Conservation (phyloP, 371 early-diverging fungal species). For the Mucor irregularis region DNA sequence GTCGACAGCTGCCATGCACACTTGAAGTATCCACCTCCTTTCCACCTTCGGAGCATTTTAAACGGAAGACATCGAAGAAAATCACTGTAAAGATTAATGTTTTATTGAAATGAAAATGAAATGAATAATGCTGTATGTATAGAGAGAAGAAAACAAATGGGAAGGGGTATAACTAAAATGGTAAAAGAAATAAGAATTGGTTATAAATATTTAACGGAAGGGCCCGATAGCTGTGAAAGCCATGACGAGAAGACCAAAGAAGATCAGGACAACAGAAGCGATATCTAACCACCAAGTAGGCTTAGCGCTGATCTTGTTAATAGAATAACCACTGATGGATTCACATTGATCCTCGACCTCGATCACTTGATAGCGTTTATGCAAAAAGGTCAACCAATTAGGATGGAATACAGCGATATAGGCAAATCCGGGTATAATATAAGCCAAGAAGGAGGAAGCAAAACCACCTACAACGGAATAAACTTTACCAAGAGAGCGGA, state of each 20-base stretch:
- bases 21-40: no score
- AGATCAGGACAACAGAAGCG: constrained; percentile 18
- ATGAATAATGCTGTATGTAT: no score
- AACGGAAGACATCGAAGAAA: no score
- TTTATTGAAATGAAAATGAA: no score
- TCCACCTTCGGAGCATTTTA: no score
- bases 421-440: constrained; percentile 53
- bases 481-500: constrained; percentile 53
- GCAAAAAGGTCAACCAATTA: constrained; percentile 7
- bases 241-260: constrained; percentile 28
- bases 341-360: neutral
- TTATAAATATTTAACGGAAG: constrained; percentile 1
- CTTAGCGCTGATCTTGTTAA: neutral
- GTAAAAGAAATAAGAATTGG: neutral
- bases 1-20: no score
- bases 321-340: neutral
- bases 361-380: neutral
- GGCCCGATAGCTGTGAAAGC: constrained; percentile 18
- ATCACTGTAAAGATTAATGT: no score
- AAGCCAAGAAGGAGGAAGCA: constrained; percentile 58
- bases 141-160: neutral
- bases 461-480: constrained; percentile 60
- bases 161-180: neutral
- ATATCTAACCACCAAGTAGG: constrained; percentile 29
- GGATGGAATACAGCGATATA: constrained; percentile 43